Evolutionary conservation across 1,284 basidiomycete genomes (phyloP), one percentile per base, ranked within the genome.

Genomic region (Ganoderma sinense): DNA sequence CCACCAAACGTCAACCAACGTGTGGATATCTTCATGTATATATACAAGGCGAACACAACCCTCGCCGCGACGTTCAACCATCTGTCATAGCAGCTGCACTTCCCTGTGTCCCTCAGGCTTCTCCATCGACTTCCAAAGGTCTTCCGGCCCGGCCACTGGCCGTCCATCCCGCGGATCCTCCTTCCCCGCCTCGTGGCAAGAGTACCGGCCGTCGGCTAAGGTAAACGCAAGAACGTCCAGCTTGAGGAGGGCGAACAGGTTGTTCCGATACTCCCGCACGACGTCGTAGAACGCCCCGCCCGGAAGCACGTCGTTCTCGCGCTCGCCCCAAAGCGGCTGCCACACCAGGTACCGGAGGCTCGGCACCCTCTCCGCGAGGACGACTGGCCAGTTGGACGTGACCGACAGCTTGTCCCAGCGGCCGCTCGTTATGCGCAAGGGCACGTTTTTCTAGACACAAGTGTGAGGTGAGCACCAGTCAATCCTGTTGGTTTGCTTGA

Each of bases 271-370:
- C 11, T 10, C 11, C 18, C 11, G 56, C 29, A 59, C 56, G 10
- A n/a, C 31, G 4, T 59, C 56, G 56, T 59, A 36, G 33, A 13
- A 23, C 5, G 4, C 33, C 8, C 56, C 56, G 20, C 33, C 33
- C 7, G 56, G 56, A 13, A 59, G 56, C 33, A 59, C n/a, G 36
- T 59, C 56, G n/a, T 4, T 3, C 11, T 20, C 56, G 33, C 14
- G 4, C 10, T 8, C 20, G 13, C 29, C 56, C 56, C 56, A 59
- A 3, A 59, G 8, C 11, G 56, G 56, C 56, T 39, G 16, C 56
- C 56, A 59, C 11, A 59, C 56, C 36, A 59, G 36, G 36, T 39
- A 59, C 20, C 56, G 36, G n/a, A 59, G 56, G n/a, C 36, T 36
- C 4, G 56, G 56, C 18, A 39, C 31, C 36, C 33, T 59, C 11